Evolutionary conservation across 2,329 filamentous ascomycete genomes (phyloP).

Genomic region (Neofusicoccum laricinum): DNA sequence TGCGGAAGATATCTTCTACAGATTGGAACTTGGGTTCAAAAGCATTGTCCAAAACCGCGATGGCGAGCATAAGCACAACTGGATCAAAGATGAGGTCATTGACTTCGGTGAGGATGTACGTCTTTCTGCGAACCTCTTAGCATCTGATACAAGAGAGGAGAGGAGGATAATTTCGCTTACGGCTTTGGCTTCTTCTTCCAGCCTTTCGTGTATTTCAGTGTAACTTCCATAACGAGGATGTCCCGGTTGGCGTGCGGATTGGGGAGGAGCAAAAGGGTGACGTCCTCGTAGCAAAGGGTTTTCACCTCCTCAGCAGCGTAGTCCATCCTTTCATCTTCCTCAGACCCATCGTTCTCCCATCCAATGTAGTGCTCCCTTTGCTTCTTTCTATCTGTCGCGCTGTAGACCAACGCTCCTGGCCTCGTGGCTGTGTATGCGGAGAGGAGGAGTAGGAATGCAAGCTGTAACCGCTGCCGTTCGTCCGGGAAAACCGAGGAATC

Average conservation of each 20-base stretch:
- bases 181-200: background rate
- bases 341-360: background rate
- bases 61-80: background rate
- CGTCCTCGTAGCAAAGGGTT: background rate
- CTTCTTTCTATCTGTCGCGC: conserved; percentile 16
- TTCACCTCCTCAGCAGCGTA: background rate
- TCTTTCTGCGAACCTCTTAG: background rate
- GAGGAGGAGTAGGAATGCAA: conserved; percentile 24
- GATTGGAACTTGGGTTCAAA: background rate
- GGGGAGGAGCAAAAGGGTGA: background rate
- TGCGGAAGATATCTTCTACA: background rate
- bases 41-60: background rate
- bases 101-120: background rate
- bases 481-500: conserved; percentile 21
- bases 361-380: background rate
- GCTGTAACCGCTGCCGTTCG: conserved; percentile 21
- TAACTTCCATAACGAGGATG: background rate
- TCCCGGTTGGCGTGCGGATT: background rate
- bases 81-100: background rate
- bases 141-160: background rate
- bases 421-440: conserved; percentile 23
- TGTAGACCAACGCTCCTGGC: conserved; percentile 13
- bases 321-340: background rate
- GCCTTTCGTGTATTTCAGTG: background rate
- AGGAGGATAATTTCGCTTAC: no score